Evolutionary conservation across 345 rosid species (phyloP), one percentile per base, ranked within the genome.

Genomic region (Carallia brachiata): DNA sequence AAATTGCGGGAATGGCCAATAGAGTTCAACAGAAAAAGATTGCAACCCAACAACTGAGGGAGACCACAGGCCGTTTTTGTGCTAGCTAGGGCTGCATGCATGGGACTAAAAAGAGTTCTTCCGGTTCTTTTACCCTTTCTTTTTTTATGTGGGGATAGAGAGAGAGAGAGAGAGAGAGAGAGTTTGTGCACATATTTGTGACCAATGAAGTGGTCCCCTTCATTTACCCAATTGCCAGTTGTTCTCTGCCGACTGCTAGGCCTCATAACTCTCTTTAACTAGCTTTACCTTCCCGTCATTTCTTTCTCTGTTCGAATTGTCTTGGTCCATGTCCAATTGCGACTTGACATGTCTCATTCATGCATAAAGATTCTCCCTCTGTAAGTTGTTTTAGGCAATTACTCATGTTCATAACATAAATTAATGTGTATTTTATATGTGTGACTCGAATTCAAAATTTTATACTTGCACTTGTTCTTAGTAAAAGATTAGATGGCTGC

Each of bases 11-110:
- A 64, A 53, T 47, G 65, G 61, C 27, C 66, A 69, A 68, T 52
- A 68, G 62, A 54, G 62, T 73, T 78, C 75, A 73, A 70, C 82
- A 80, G 70, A 55, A 56, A 79, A 77, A 75, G 84, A 76, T 64
- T 44, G 82, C 75, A 68, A 78, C 82, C 70, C 52, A 62, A 60
- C 52, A 62, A 54, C 71, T 61, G 80, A 73, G 71, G 63, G 75
- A 54, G 74, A 78, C 81, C 61, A 36, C 36, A 65, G 66, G 8
- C 65, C 54, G 50, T 69, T 39, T 74, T 56, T 71, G 62, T 72
- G 75, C 62, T 40, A 27, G 75, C 62, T 40, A 27, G 4, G 28
- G 32, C 61, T 57, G 61, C 39, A 63, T 75, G 70, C 66, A 55
- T 65, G 63, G 55, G 72, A 68, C 67, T 73, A 71, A 44, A 37